Percentiles rank a stretch among this genome's conserved stretches.
Conservation (phyloP, 192 early-diverging fungal species). For the Coemansia sp. region DNA sequence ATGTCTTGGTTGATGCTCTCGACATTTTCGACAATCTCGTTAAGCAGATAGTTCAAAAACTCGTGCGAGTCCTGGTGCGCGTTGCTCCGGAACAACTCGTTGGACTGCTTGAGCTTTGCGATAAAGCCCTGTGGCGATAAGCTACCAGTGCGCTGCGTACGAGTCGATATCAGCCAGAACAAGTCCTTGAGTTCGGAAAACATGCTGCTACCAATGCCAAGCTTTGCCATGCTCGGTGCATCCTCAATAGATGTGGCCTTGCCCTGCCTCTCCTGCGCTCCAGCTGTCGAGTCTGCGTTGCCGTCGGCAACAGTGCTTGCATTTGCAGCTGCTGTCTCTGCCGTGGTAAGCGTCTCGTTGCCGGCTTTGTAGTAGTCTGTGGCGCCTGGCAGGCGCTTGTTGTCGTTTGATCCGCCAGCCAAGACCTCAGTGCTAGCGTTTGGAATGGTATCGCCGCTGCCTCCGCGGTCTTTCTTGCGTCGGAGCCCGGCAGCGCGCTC, state of each 20-base stretch:
- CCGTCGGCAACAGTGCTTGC: not conserved
- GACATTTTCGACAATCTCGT: conserved; percentile 87
- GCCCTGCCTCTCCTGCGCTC: conserved; percentile 13
- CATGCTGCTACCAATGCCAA: conserved; percentile 74
- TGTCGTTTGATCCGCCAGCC: conserved; percentile 16
- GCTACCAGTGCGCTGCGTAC: conserved; percentile 80
- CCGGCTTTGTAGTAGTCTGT: not conserved
- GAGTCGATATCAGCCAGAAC: conserved; percentile 77
- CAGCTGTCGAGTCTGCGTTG: not conserved
- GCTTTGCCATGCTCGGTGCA: conserved; percentile 43
- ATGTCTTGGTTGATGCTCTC: conserved; percentile 60
- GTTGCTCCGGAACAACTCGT: conserved; percentile 90
- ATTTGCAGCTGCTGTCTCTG: conserved; percentile 4
- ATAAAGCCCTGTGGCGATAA: conserved; percentile 84
- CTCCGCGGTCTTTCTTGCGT: conserved; percentile 34
- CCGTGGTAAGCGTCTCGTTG: not conserved
- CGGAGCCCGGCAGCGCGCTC: conserved; percentile 41
- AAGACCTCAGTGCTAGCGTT: not conserved
- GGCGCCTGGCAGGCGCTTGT: conserved; percentile 11
- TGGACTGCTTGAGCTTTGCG: conserved; percentile 86
- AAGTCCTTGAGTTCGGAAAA: conserved; percentile 82
- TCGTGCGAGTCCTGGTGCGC: conserved; percentile 99
- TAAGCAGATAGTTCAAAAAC: conserved; percentile 92
- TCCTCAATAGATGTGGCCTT: conserved; percentile 19
- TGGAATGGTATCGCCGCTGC: conserved; percentile 9